phyloP scores from a whole-genome alignment of 2,329 filamentous ascomycete species.

The Clonostachys byssicola region DNA sequence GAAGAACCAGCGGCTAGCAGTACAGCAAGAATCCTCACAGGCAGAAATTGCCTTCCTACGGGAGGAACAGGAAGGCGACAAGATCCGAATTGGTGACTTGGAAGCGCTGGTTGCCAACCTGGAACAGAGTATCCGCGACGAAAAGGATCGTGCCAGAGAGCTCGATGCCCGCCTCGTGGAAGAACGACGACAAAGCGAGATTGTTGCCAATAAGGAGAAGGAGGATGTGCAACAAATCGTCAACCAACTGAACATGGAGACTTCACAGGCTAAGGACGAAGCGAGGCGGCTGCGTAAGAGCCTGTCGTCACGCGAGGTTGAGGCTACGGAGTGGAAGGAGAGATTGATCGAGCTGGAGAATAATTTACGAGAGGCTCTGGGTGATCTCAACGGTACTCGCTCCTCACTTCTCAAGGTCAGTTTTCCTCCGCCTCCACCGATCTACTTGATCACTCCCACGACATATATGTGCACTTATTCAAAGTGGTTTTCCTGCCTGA shows the following conservation, averaged over 20 bases:
- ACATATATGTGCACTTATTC: neutral
- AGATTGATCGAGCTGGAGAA: slow-evolving; percentile 85
- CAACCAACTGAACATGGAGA: slow-evolving; percentile 86
- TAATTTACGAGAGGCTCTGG: slow-evolving; percentile 80
- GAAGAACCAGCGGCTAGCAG: slow-evolving; percentile 81
- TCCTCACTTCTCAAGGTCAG: slow-evolving; percentile 77
- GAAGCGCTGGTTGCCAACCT: slow-evolving; percentile 76
- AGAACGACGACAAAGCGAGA: slow-evolving; percentile 82
- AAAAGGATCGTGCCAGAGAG: slow-evolving; percentile 72
- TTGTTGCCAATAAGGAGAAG: slow-evolving; percentile 84
- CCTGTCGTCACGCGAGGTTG: slow-evolving; percentile 78
- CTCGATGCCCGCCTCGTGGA: slow-evolving; percentile 71
- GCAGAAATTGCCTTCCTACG: slow-evolving; percentile 91
- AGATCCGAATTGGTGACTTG: slow-evolving; percentile 94
- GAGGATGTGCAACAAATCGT: slow-evolving; percentile 92
- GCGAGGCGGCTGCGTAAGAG: slow-evolving; percentile 76
- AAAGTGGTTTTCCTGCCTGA: neutral
- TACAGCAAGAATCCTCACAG: slow-evolving; percentile 90
- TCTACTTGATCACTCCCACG: neutral
- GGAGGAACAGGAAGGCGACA: slow-evolving; percentile 95
- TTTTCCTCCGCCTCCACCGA: neutral
- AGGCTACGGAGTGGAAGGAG: slow-evolving; percentile 88
- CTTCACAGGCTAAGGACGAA: slow-evolving; percentile 80
- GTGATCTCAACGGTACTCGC: slow-evolving; percentile 81
- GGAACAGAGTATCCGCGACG: slow-evolving; percentile 78